Evolutionary conservation across 2,329 filamentous ascomycete species (phyloP).

Genomic region (Fusarium devonianum): DNA sequence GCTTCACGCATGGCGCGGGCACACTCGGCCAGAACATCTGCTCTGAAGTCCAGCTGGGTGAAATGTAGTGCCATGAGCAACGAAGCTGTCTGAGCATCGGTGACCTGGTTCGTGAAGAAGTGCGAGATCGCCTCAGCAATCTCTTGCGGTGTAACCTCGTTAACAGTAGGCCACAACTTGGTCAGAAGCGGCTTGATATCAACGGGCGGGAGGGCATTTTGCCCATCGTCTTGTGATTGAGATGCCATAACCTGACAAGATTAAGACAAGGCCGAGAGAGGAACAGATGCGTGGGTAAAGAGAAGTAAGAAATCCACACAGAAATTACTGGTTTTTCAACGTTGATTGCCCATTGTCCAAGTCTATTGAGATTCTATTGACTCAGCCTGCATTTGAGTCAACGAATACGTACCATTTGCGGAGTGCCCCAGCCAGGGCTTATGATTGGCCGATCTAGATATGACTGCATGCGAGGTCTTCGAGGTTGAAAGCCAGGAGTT

Average conservation of each 20-base stretch:
- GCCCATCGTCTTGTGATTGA: slow-evolving; percentile 36
- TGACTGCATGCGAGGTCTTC: not conserved
- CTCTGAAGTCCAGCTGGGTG: slow-evolving; percentile 81
- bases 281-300: not conserved
- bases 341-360: slow-evolving; percentile 24
- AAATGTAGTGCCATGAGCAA: slow-evolving; percentile 92
- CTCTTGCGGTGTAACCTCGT: slow-evolving; percentile 73
- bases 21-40: slow-evolving; percentile 86
- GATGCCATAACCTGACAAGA: slow-evolving; percentile 42
- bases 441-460: slow-evolving; percentile 34
- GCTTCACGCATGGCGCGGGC: slow-evolving; percentile 84
- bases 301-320: not conserved
- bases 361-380: slow-evolving; percentile 35
- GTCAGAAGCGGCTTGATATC: slow-evolving; percentile 77
- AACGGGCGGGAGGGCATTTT: slow-evolving; percentile 47
- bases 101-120: slow-evolving; percentile 90
- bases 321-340: slow-evolving; percentile 6
- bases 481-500: too few species aligned
- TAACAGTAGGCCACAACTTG: slow-evolving; percentile 69
- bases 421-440: slow-evolving; percentile 15
- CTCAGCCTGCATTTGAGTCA: slow-evolving; percentile 29
- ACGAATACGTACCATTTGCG: slow-evolving; percentile 31
- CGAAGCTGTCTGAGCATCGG: slow-evolving; percentile 86
- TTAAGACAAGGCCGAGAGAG: not conserved
- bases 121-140: slow-evolving; percentile 89